Percentiles rank a stretch among this genome's conserved stretches.
Evolutionary conservation across 495 filamentous ascomycete genomes (phyloP).

Genomic region (Penicillium riverlandense): DNA sequence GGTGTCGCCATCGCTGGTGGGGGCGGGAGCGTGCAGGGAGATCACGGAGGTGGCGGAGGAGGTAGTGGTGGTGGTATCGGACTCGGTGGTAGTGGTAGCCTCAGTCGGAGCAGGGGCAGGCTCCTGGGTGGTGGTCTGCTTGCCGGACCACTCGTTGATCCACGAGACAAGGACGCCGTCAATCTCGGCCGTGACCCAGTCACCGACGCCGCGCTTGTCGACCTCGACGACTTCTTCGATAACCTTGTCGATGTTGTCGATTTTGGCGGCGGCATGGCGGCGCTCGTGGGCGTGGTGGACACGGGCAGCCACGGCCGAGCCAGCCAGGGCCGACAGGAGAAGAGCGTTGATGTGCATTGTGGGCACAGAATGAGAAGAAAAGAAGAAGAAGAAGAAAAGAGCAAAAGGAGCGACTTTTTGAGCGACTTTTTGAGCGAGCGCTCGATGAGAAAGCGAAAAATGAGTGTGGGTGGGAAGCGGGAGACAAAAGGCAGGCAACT

Average conservation of each 20-base stretch:
- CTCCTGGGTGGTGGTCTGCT: slow-evolving; percentile 13
- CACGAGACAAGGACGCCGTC: slow-evolving; percentile 54
- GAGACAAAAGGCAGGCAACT: neutral
- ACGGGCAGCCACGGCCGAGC: slow-evolving; percentile 31
- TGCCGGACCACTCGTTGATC: slow-evolving; percentile 55
- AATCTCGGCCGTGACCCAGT: slow-evolving; percentile 53
- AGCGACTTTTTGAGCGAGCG: slow-evolving; percentile 15
- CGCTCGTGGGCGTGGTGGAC: slow-evolving; percentile 38
- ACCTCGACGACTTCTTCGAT: slow-evolving; percentile 49
- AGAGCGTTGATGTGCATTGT: slow-evolving; percentile 34
- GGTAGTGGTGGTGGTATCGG: slow-evolving; percentile 13
- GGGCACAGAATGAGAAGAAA: no score
- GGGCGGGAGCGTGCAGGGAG: slow-evolving; percentile 9
- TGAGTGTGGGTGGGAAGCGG: slow-evolving; percentile 15
- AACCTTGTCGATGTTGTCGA: slow-evolving; percentile 28
- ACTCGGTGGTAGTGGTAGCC: slow-evolving; percentile 8
- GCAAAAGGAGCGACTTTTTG: slow-evolving; percentile 15
- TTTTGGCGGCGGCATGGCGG: slow-evolving; percentile 29
- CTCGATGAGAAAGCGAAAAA: slow-evolving; percentile 8
- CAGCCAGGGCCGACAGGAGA: slow-evolving; percentile 33
- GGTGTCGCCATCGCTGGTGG: slow-evolving; percentile 4
- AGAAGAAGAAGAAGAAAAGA: slow-evolving; percentile 1
- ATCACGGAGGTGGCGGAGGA: slow-evolving; percentile 10
- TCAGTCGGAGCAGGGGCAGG: slow-evolving; percentile 7
- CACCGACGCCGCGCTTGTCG: slow-evolving; percentile 37